Conservation (phyloP, 805 yeast genomes). For the Naumovozyma castellii region DNA sequence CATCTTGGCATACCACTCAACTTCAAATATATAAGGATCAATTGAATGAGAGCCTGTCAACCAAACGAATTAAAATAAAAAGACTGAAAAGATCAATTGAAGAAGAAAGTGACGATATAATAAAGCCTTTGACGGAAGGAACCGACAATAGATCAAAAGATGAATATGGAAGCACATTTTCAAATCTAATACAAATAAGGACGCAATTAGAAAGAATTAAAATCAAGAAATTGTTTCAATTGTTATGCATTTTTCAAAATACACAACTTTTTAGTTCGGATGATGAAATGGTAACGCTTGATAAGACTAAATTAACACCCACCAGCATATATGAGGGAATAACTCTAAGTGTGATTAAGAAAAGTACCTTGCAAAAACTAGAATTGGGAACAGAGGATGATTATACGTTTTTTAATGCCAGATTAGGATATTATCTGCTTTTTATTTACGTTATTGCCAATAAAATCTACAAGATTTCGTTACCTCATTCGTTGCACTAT, state of each 20-base stretch:
- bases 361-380: background rate
- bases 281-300: constrained; percentile 6
- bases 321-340: constrained; percentile 4
- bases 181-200: constrained; percentile 15
- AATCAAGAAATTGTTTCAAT: constrained; percentile 13
- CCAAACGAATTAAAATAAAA: constrained; percentile 2
- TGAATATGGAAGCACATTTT: constrained; percentile 21
- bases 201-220: constrained; percentile 10
- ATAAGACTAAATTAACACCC: background rate
- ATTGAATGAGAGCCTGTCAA: constrained; percentile 1
- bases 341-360: background rate
- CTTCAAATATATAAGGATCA: constrained; percentile 5
- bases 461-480: constrained; percentile 11
- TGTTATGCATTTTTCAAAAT: constrained; percentile 10
- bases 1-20: constrained; percentile 3
- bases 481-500: constrained; percentile 19
- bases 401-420: constrained; percentile 12
- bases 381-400: constrained; percentile 2
- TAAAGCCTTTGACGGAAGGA: background rate
- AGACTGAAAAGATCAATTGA: constrained; percentile 2
- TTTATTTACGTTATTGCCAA: constrained; percentile 16
- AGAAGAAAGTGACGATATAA: background rate
- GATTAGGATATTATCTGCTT: constrained; percentile 24
- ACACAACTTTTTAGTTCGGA: constrained; percentile 10
- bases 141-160: constrained; percentile 7